Percentiles rank a stretch among this genome's conserved stretches.
Evolutionary conservation across 2,329 filamentous ascomycete genomes (phyloP).

Genomic region (Cladosporium sp.): DNA sequence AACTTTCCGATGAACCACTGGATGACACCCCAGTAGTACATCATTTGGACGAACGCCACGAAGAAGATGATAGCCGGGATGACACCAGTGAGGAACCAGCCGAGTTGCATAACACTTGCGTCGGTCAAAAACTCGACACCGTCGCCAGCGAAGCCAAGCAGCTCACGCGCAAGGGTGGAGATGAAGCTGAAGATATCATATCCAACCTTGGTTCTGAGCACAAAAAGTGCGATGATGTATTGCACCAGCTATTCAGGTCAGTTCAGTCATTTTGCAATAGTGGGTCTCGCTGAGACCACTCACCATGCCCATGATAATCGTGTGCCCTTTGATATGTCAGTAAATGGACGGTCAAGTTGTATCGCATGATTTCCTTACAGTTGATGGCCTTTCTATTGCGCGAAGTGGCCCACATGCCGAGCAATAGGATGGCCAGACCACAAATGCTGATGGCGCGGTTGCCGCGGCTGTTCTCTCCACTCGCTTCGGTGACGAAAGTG

Average conservation of each 20-base stretch:
- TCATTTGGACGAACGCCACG: constrained; percentile 80
- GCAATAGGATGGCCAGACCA: constrained; percentile 68
- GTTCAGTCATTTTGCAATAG: neutral
- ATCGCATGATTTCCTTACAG: constrained; percentile 25
- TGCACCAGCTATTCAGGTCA: constrained; percentile 53
- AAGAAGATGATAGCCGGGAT: constrained; percentile 96
- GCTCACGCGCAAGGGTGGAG: constrained; percentile 64
- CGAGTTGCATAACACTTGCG: constrained; percentile 36
- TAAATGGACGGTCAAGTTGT: too few relatives aligned
- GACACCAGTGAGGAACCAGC: constrained; percentile 72
- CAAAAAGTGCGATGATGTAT: constrained; percentile 84
- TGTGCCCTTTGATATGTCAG: constrained; percentile 30
- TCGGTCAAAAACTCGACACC: constrained; percentile 70
- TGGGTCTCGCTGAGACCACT: neutral
- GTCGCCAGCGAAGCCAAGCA: constrained; percentile 70
- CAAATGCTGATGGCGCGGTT: constrained; percentile 79
- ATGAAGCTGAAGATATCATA: constrained; percentile 91
- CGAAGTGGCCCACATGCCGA: constrained; percentile 65
- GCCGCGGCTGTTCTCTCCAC: constrained; percentile 67
- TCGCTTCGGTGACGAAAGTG: constrained; percentile 67
- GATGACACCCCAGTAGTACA: constrained; percentile 74
- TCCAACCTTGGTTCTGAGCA: constrained; percentile 72
- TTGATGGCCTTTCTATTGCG: constrained; percentile 55
- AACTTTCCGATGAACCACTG: constrained; percentile 91
- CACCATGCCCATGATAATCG: constrained; percentile 73